Conservation (phyloP, 2,329 filamentous ascomycete genomes). For the Botrytis tulipae region DNA sequence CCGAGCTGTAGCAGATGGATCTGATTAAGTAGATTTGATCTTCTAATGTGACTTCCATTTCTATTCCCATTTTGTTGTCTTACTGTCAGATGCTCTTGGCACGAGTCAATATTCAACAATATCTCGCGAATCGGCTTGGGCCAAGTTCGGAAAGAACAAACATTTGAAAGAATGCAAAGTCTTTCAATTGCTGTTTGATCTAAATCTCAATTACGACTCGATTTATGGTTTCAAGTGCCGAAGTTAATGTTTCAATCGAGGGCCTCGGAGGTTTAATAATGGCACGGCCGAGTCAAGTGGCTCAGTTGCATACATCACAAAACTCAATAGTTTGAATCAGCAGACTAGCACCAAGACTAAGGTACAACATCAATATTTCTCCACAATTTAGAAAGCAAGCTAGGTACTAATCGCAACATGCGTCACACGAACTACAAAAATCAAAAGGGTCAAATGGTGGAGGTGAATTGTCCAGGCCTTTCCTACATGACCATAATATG, state of each 20-base stretch:
- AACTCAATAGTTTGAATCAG: neutral
- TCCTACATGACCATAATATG: neutral
- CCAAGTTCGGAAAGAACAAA: neutral
- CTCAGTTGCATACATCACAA: neutral
- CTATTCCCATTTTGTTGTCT: neutral
- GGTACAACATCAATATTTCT: neutral
- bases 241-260: neutral
- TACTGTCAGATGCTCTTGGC: conserved; percentile 18
- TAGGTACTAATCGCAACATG: neutral
- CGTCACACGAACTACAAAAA: neutral
- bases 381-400: neutral
- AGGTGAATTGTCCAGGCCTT: neutral
- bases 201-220: neutral
- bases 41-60: neutral
- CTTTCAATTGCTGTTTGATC: neutral
- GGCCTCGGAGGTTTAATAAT: neutral
- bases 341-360: neutral
- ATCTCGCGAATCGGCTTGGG: neutral
- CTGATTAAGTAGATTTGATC: neutral
- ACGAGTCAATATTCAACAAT: conserved; percentile 9
- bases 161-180: neutral
- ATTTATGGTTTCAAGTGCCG: neutral
- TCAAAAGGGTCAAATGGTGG: neutral
- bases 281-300: conserved; percentile 7
- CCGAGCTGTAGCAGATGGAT: neutral